phyloP scores from a whole-genome alignment of 1,139 yeast species.

The Pichia sp. region DNA sequence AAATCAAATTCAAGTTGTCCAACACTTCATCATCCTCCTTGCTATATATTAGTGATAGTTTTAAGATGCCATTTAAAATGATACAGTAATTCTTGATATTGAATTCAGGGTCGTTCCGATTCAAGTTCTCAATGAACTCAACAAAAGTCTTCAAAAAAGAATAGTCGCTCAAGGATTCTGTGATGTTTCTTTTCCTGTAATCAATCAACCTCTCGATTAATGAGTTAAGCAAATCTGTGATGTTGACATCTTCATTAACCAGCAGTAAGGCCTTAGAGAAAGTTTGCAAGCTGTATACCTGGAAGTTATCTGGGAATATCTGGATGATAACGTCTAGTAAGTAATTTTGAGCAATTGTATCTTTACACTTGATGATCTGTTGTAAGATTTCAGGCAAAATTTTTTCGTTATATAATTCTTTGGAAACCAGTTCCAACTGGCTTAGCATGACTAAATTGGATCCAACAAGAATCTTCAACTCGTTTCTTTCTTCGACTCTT shows the following conservation, averaged over 20 bases:
- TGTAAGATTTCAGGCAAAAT: conserved; percentile 81
- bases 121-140: conserved; percentile 54
- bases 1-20: conserved; percentile 58
- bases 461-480: conserved; percentile 87
- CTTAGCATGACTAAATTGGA: conserved; percentile 85
- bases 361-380: conserved; percentile 89
- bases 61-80: conserved; percentile 60
- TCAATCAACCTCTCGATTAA: conserved; percentile 71
- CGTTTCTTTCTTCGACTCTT: conserved; percentile 76
- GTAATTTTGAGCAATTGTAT: conserved; percentile 87
- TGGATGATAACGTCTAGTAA: conserved; percentile 85
- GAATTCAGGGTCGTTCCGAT: conserved; percentile 57
- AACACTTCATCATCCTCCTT: conserved; percentile 62
- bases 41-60: conserved; percentile 40
- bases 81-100: conserved; percentile 61
- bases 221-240: conserved; percentile 62
- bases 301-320: conserved; percentile 92
- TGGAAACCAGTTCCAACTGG: conserved; percentile 76
- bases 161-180: conserved; percentile 18
- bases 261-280: conserved; percentile 64
- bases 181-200: conserved; percentile 33
- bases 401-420: conserved; percentile 52
- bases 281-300: conserved; percentile 64
- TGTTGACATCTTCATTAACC: conserved; percentile 54
- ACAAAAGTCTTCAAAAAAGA: conserved; percentile 59